These are phyloP conservation scores for Fusarium bactridioides DNA, from an alignment of 2,329 filamentous ascomycete species.

Conservation along the genomic window DNA sequence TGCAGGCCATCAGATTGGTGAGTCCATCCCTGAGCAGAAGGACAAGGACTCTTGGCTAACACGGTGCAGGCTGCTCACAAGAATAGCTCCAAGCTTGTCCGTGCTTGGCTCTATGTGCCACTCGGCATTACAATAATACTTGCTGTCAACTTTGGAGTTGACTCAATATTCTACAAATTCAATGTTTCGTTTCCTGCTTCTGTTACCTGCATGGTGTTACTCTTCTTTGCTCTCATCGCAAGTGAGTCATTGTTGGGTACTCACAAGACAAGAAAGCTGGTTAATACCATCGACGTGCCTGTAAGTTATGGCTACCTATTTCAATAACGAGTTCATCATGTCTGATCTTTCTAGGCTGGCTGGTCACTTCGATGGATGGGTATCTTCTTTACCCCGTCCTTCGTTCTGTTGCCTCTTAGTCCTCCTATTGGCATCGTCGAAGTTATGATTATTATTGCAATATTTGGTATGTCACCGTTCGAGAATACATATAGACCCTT, in stretches of 20 bases:
- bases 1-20: slow-evolving; percentile 36
- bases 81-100: slow-evolving; percentile 27
- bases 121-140: slow-evolving; percentile 52
- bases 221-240: slow-evolving; percentile 60
- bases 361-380: slow-evolving; percentile 68
- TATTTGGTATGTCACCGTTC: slow-evolving; percentile 57
- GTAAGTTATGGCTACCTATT: slow-evolving; percentile 46
- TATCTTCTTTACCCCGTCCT: slow-evolving; percentile 66
- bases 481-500: too few species aligned
- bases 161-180: slow-evolving; percentile 54
- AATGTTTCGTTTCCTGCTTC: slow-evolving; percentile 66
- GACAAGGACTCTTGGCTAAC: slow-evolving; percentile 6
- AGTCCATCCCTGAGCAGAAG: background rate
- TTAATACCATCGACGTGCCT: slow-evolving; percentile 61
- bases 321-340: background rate
- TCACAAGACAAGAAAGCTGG: slow-evolving; percentile 56
- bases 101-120: slow-evolving; percentile 61
- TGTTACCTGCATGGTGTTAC: slow-evolving; percentile 63
- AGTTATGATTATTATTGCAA: slow-evolving; percentile 65
- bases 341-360: slow-evolving; percentile 53
- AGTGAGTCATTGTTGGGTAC: slow-evolving; percentile 58
- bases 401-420: slow-evolving; percentile 66
- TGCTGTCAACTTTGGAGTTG: slow-evolving; percentile 53
- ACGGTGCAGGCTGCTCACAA: slow-evolving; percentile 26
- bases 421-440: slow-evolving; percentile 61